phyloP scores from a whole-genome alignment of 345 rosid genomes.

The Turritis glabra region DNA sequence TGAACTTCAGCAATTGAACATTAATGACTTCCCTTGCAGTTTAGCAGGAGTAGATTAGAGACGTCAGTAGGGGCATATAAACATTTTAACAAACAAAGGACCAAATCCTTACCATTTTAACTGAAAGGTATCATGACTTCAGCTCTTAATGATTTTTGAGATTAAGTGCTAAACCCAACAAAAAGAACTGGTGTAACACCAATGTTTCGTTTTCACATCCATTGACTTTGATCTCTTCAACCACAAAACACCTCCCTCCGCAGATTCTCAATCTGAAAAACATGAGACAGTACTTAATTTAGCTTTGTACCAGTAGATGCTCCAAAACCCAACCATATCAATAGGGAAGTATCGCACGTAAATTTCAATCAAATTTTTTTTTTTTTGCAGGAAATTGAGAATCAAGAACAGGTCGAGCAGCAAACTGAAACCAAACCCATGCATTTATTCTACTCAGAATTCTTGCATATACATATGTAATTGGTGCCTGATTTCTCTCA shows the following conservation, averaged over 20 bases:
- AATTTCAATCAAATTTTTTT: not conserved
- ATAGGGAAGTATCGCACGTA: not conserved
- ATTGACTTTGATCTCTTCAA: not conserved
- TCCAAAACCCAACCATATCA: not conserved
- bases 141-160: not conserved
- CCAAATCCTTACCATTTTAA: not conserved
- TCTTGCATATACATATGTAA: not conserved
- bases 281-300: too few species aligned
- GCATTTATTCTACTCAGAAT: not conserved
- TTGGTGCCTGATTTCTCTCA: not conserved
- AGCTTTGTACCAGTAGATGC: not conserved
- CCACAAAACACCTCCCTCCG: too few species aligned
- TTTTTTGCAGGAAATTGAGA: not conserved
- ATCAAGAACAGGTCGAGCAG: not conserved
- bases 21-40: too few species aligned
- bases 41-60: too few species aligned
- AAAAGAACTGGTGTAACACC: not conserved
- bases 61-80: too few species aligned
- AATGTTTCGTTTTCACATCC: not conserved
- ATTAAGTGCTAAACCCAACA: not conserved
- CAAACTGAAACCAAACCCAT: not conserved
- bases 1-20: not conserved
- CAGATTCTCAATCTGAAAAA: too few species aligned
- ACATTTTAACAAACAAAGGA: not conserved
- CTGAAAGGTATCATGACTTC: not conserved